Conservation (phyloP, 2,329 filamentous ascomycete species). For the Fusarium equiseti region DNA sequence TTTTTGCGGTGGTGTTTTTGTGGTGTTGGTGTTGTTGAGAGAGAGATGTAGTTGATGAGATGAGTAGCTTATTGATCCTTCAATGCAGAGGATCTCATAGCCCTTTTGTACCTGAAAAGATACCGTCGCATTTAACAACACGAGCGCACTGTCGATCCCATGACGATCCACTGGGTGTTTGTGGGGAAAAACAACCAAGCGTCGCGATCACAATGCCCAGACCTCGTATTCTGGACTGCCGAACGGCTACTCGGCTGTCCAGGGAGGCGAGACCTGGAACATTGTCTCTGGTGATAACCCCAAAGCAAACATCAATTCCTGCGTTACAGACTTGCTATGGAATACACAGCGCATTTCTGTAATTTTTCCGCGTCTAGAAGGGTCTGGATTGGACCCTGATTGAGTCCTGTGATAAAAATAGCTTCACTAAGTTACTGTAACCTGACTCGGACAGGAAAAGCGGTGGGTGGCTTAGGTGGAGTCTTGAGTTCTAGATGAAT, state of each 20-base stretch:
- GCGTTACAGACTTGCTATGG: background rate
- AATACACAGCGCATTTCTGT: background rate
- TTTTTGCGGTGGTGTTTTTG: constrained; percentile 13
- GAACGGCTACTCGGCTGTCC: constrained; percentile 16
- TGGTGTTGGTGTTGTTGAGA: background rate
- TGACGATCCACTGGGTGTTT: constrained; percentile 3
- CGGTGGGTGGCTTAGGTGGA: constrained; percentile 2
- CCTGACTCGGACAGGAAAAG: background rate
- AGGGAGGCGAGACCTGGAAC: background rate
- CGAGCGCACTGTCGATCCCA: constrained; percentile 20
- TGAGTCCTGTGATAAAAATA: constrained; percentile 12
- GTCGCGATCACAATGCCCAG: constrained; percentile 27
- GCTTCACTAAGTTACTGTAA: background rate
- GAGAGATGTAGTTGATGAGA: constrained; percentile 3
- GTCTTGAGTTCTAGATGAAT: background rate
- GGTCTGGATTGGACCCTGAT: background rate
- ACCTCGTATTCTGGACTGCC: constrained; percentile 32
- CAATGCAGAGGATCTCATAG: background rate
- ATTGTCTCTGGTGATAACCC: background rate
- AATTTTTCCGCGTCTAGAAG: background rate
- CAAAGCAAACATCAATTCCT: background rate
- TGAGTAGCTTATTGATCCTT: background rate
- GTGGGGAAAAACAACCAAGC: constrained; percentile 23
- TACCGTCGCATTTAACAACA: background rate
- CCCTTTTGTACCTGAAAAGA: constrained; percentile 9